Evolutionary conservation across 2,329 filamentous ascomycete species (phyloP), one percentile per base, ranked within the genome.

Genomic region (Microcera coccophila): DNA sequence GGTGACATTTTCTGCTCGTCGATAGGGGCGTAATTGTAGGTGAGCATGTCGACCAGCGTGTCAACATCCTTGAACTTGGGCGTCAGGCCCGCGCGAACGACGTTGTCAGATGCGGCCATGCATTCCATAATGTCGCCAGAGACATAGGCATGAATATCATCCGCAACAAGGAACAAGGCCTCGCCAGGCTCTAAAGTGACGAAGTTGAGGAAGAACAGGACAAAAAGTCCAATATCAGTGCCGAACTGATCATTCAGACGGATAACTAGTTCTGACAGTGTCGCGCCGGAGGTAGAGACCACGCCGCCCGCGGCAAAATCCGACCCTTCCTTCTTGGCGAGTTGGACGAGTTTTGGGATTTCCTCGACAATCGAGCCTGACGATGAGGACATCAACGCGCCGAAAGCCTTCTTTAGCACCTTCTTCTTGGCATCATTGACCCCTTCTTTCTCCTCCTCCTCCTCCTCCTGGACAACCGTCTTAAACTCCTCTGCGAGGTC

Each of bases 31-130:
- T 94, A 96, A 57, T 84, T 87, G 73, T 98, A 98, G 0, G 93
- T 98, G 53, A 98, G 72, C 84, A 95, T 95, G 48, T 82, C 77
- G 24, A 91, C 89, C 10, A 98, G 75, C 0, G 90, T 97, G 41
- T 82, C 71, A 17, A 97, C 88, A 57, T 98, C 93, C 71, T 97
- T 96, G 78, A 95, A 98, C 65, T 98, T 98, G 42, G 93, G 93
- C 0, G 93, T 98, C 68, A 98, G 93, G 33, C 93, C 93, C 0
- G 93, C 93, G 42, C 93, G 89, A 39, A 98, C 90, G 26, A 98
- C 93, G 54, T 98, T 98, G 76, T 98, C 93, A n/a, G 88, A 95
- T 8, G 89, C 85, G 0, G 93, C 93, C 93, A 98, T 98, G 74
- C 93, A 98, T 69, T 98, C 93, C 63, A 98, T 90, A 55, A 98